phyloP scores from a whole-genome alignment of 352 stramenopile species.

The Phytophthora hybrid region DNA sequence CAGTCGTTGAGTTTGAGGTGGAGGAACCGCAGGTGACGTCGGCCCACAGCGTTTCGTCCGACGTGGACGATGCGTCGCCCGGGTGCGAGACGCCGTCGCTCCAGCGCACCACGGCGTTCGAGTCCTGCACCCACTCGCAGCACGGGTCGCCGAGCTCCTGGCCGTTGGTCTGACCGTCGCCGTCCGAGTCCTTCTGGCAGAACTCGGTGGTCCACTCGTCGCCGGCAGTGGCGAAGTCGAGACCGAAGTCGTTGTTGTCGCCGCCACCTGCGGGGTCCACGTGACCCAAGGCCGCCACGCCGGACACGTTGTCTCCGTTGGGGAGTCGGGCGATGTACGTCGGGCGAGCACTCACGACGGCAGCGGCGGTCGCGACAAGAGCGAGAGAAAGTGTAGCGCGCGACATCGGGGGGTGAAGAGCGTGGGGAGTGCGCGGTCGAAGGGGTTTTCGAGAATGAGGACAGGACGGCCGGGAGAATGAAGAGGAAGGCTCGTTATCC shows the following conservation, averaged over 20 bases:
- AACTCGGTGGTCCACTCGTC: slow-evolving; percentile 48
- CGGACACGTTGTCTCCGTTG: slow-evolving; percentile 44
- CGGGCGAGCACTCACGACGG: slow-evolving; percentile 29
- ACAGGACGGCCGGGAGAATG: slow-evolving; percentile 4
- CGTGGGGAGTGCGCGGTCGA: slow-evolving; percentile 2
- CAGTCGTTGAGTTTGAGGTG: slow-evolving; percentile 26
- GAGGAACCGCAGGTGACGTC: slow-evolving; percentile 34
- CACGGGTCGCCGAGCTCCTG: slow-evolving; percentile 87
- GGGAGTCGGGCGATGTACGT: slow-evolving; percentile 39
- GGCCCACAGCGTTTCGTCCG: slow-evolving; percentile 44
- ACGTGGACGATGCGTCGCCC: slow-evolving; percentile 35
- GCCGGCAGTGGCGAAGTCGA: slow-evolving; percentile 40
- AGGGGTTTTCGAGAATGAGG: slow-evolving; percentile 18
- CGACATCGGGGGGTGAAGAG: slow-evolving; percentile 8
- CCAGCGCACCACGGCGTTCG: slow-evolving; percentile 36
- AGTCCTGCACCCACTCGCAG: slow-evolving; percentile 64
- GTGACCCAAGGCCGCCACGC: slow-evolving; percentile 50
- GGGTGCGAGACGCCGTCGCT: slow-evolving; percentile 44
- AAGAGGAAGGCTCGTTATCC: neutral
- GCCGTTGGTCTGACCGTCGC: slow-evolving; percentile 86
- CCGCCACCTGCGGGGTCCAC: slow-evolving; percentile 34
- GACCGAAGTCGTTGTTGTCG: slow-evolving; percentile 52
- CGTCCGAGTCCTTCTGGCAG: slow-evolving; percentile 77
- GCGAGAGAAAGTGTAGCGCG: slow-evolving; percentile 27
- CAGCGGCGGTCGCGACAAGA: slow-evolving; percentile 22